Evolutionary conservation across 2,329 filamentous ascomycete species (phyloP).

Genomic region (Sclerotinia sclerotiorum): DNA sequence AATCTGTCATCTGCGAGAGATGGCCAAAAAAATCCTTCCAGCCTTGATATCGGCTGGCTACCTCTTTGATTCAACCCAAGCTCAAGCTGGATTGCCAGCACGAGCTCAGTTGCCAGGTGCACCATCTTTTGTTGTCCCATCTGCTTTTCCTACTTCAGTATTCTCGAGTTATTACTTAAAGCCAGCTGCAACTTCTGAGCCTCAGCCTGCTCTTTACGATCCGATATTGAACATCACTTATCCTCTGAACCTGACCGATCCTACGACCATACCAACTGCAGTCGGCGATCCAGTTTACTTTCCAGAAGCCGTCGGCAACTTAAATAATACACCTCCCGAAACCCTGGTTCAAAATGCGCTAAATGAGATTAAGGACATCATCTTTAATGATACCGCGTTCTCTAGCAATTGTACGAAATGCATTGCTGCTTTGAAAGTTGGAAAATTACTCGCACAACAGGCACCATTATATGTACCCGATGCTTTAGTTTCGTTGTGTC

Average conservation of each 20-base stretch:
- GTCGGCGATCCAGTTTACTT: slow-evolving; percentile 52
- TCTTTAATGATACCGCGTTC: slow-evolving; percentile 41
- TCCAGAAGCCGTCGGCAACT: slow-evolving; percentile 48
- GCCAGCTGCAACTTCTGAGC: slow-evolving; percentile 48
- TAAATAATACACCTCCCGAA: slow-evolving; percentile 45
- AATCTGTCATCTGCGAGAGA: not conserved
- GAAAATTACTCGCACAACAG: slow-evolving; percentile 50
- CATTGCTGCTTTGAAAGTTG: slow-evolving; percentile 50
- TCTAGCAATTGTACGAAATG: slow-evolving; percentile 53
- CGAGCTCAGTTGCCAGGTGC: slow-evolving; percentile 38
- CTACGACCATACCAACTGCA: slow-evolving; percentile 50
- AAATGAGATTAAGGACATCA: slow-evolving; percentile 48
- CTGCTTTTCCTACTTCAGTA: slow-evolving; percentile 51
- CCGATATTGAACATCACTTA: slow-evolving; percentile 55
- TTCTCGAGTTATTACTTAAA: slow-evolving; percentile 52
- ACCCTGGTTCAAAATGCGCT: slow-evolving; percentile 46
- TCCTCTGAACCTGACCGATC: slow-evolving; percentile 55
- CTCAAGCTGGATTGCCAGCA: not conserved
- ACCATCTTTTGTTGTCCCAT: slow-evolving; percentile 45
- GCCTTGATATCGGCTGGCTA: not conserved
- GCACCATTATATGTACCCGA: slow-evolving; percentile 51
- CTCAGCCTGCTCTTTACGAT: slow-evolving; percentile 55
- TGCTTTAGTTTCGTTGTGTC: slow-evolving; percentile 53
- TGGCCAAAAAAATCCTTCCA: not conserved
- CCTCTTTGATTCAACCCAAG: not conserved